phyloP scores from a whole-genome alignment of 139 green algal species.

The Chlorella sp. region DNA sequence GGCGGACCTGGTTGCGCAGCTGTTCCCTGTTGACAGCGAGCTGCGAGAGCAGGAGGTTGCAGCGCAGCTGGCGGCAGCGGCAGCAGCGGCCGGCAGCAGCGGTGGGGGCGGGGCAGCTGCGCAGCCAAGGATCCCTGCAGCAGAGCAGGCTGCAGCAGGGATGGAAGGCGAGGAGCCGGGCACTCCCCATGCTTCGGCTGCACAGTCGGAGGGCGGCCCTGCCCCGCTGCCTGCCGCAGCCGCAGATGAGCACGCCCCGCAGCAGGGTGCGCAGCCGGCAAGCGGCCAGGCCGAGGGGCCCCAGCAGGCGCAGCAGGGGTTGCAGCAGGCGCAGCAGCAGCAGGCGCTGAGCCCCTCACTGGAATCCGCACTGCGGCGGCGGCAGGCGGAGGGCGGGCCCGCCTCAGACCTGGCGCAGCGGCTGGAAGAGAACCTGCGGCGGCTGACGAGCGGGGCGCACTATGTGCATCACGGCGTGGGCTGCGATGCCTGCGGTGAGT shows the following conservation, averaged over 20 bases:
- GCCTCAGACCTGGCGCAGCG: not conserved
- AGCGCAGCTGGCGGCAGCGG: not conserved
- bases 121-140: not conserved
- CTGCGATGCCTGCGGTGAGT: constrained; percentile 46
- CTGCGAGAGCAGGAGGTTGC: not conserved
- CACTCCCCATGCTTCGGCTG: not conserved
- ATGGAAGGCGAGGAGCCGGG: not conserved
- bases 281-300: too few relatives aligned
- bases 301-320: not conserved
- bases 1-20: constrained; percentile 35
- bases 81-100: not conserved
- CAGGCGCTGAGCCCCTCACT: constrained; percentile 28
- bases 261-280: not conserved
- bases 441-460: not conserved
- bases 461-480: constrained; percentile 45
- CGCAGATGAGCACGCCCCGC: not conserved
- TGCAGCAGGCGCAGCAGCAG: not conserved
- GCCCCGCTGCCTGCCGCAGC: not conserved
- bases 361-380: not conserved
- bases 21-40: constrained; percentile 29
- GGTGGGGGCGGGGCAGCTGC: not conserved
- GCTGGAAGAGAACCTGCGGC: constrained; percentile 12
- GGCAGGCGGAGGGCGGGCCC: not conserved
- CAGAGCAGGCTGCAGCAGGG: not conserved
- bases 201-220: not conserved